Percentiles rank a stretch among this genome's conserved stretches.
Conservation (phyloP, 306 rosid species). For the Luffa acutangula region DNA sequence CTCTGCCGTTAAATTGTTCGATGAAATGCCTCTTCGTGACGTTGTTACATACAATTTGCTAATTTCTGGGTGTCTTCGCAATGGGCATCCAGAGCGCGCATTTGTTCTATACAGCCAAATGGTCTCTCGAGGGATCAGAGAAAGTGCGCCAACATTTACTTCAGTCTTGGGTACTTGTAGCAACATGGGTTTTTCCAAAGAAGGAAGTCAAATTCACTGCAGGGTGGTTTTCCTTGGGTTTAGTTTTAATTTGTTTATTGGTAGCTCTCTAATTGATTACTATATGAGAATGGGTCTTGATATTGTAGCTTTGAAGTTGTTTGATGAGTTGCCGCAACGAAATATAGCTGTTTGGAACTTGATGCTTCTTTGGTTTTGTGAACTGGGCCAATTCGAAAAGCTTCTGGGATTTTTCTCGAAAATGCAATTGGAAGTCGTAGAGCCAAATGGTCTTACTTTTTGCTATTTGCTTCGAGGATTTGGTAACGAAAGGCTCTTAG, state of each 20-base stretch:
- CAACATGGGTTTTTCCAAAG: conserved; percentile 25
- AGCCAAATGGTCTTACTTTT: conserved; percentile 64
- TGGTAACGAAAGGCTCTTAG: conserved; percentile 28
- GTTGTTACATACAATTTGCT: conserved; percentile 62
- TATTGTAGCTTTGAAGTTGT: conserved; percentile 39
- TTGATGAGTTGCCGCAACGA: conserved; percentile 56
- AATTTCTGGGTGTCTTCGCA: conserved; percentile 37
- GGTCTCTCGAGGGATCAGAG: conserved; percentile 41
- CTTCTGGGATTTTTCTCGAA: conserved; percentile 19
- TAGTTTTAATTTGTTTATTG: conserved; percentile 36
- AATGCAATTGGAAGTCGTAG: conserved; percentile 49
- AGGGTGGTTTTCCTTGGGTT: conserved; percentile 52
- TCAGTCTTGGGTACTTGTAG: conserved; percentile 42
- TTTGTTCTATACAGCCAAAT: conserved; percentile 45
- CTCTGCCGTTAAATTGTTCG: conserved; percentile 41
- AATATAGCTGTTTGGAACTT: conserved; percentile 55
- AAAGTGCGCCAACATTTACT: conserved; percentile 43
- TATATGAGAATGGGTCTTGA: conserved; percentile 35
- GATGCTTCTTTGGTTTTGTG: conserved; percentile 51
- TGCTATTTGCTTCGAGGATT: conserved; percentile 64
- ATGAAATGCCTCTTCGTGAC: conserved; percentile 41
- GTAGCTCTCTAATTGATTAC: conserved; percentile 44
- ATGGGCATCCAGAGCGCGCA: conserved; percentile 27
- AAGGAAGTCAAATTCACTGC: conserved; percentile 69
- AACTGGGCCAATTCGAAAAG: conserved; percentile 26